A percentile compares a stretch with the other conserved stretches of the same genome.
Conservation (phyloP, 306 rosid species). For the Quercus alba region DNA sequence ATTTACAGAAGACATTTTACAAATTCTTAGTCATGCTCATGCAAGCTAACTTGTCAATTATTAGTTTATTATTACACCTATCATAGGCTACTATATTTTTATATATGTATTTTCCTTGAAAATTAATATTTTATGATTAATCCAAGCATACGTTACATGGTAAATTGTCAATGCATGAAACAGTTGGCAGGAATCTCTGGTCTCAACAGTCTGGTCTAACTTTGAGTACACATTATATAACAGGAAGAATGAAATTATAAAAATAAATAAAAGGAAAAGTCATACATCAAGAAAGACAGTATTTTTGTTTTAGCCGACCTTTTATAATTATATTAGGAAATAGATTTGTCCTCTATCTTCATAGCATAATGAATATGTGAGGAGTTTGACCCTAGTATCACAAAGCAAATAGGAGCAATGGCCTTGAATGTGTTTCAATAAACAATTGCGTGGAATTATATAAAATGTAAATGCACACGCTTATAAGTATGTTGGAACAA, state of each 20-base stretch:
- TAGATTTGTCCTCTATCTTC: neutral
- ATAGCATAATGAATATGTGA: neutral
- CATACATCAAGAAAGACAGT: neutral
- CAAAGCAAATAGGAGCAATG: neutral
- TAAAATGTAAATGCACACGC: constrained; percentile 24
- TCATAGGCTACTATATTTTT: neutral
- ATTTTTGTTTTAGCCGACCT: neutral
- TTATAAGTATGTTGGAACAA: constrained; percentile 33
- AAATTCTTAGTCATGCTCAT: neutral
- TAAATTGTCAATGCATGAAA: neutral
- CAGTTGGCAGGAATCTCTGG: neutral
- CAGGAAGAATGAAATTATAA: neutral
- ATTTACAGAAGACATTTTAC: neutral
- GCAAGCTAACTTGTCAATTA: neutral
- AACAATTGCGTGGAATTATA: neutral
- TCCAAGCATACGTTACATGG: neutral
- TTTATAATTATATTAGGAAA: neutral
- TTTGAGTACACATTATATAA: neutral
- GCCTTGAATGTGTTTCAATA: neutral
- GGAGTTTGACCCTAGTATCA: neutral
- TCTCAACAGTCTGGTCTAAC: constrained; percentile 8
- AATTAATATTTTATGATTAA: neutral
- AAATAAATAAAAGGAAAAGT: neutral
- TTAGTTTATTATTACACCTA: neutral
- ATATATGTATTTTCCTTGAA: neutral